phyloP scores from a whole-genome alignment of 768 basidiomycete species.

The Terana coerulea region DNA sequence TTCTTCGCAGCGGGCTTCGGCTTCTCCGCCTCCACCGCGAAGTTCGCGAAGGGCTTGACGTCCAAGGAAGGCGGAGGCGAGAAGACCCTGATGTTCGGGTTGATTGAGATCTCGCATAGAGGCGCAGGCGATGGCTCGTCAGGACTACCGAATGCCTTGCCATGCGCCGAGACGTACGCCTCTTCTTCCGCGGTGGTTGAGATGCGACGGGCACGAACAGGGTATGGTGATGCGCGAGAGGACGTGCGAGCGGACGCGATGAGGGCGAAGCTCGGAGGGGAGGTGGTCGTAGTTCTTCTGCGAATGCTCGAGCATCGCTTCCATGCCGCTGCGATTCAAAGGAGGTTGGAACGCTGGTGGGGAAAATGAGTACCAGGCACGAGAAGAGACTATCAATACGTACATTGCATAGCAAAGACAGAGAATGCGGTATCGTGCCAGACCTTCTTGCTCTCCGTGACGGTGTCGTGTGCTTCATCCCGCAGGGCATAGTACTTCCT shows the following conservation, averaged over 20 bases:
- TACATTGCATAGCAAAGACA: constrained; percentile 68
- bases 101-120: constrained; percentile 42
- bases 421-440: constrained; percentile 78
- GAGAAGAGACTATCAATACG: constrained; percentile 24
- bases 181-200: constrained; percentile 42
- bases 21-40: constrained; percentile 32
- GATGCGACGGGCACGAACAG: constrained; percentile 44
- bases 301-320: constrained; percentile 69
- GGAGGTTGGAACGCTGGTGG: constrained; percentile 68
- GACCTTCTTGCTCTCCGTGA: constrained; percentile 57
- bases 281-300: constrained; percentile 68
- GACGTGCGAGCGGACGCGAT: constrained; percentile 60
- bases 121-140: constrained; percentile 20
- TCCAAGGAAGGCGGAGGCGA: constrained; percentile 35
- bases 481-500: constrained; percentile 66
- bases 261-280: constrained; percentile 65
- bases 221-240: constrained; percentile 77
- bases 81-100: constrained; percentile 34
- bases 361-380: constrained; percentile 1
- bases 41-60: constrained; percentile 42
- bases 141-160: constrained; percentile 15
- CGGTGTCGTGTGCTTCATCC: constrained; percentile 63
- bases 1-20: constrained; percentile 35
- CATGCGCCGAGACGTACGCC: constrained; percentile 21
- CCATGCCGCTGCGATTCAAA: constrained; percentile 59